Percentiles rank a stretch among this genome's conserved stretches.
Conservation (phyloP, 495 filamentous ascomycete genomes). For the Friedmanniomyces endolithicus region DNA sequence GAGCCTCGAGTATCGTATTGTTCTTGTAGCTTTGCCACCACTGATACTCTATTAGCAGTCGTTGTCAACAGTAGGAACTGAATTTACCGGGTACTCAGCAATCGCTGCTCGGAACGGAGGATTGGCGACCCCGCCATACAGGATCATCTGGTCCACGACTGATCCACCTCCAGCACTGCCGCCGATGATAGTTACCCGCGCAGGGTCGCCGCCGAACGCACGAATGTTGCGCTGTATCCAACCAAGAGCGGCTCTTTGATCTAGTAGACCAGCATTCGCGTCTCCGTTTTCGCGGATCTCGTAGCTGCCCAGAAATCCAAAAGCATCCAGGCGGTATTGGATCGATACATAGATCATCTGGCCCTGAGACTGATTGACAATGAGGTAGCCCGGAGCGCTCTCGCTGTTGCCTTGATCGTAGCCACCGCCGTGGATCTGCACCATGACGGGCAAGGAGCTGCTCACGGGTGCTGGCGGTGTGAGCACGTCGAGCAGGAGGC, state of each 20-base stretch:
- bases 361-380: slow-evolving; percentile 19
- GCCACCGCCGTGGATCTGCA: slow-evolving; percentile 23
- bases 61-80: neutral
- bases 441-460: slow-evolving; percentile 16
- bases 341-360: slow-evolving; percentile 28
- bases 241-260: slow-evolving; percentile 27
- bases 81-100: slow-evolving; percentile 14
- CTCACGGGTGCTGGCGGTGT: slow-evolving; percentile 10
- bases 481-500: slow-evolving; percentile 21
- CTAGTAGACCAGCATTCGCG: slow-evolving; percentile 29
- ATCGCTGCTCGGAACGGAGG: slow-evolving; percentile 22
- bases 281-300: slow-evolving; percentile 27
- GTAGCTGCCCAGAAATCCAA: slow-evolving; percentile 25
- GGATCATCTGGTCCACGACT: slow-evolving; percentile 21
- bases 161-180: slow-evolving; percentile 23
- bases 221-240: slow-evolving; percentile 27
- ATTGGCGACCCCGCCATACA: slow-evolving; percentile 18
- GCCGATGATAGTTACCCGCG: slow-evolving; percentile 26
- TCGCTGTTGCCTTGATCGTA: slow-evolving; percentile 15
- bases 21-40: slow-evolving; percentile 23
- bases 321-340: slow-evolving; percentile 30
- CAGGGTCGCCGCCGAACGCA: slow-evolving; percentile 21
- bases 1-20: slow-evolving; percentile 17
- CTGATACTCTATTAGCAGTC: neutral
- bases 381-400: slow-evolving; percentile 14